Base-by-base conservation (phyloP, 2,329 filamentous ascomycete genomes). In the Colletotrichum chlorophyti region DNA sequence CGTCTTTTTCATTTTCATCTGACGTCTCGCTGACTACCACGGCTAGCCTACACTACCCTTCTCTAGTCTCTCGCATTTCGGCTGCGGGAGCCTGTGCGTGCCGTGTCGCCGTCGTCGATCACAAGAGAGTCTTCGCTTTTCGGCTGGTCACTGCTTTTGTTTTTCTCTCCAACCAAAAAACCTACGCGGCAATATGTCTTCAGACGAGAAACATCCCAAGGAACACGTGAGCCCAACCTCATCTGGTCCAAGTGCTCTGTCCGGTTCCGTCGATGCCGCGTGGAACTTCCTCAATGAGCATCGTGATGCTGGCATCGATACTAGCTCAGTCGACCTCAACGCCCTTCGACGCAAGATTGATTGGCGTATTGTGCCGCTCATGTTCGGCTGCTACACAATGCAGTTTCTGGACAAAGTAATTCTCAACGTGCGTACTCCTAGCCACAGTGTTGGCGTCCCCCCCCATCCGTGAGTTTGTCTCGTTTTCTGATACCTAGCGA, bases 401-500 rank as follows among this genome's bases (percentile, higher is more conserved):
- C 84, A 87, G 65, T 86, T 86, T 63, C 74, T 87, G 40, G 85
- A 88, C 74, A 88, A 88, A 71, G 82, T 87, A 59, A 79, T 84
- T 24, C 77, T 87, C 40, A 88, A 88, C 65, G 83, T 86, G 48
- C 66, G 80, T 72, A 14, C 29, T 31, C 7, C 27, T 9, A 21
- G 15, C 17, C 8, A 19, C 9, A 19, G 17, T 12, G 10, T 38
- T 19, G 3, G 7, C 17, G 35, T 19, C 26, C 46, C 24, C 21
- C 12, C 29, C 26, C 38, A 15, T 27, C 23, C 15, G 49, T 53
- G 29, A 42, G 12, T 19, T 21, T 12, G 21, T 38, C 15, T 26
- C 37, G 17, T n/a, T n/a, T 51, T 24, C 11, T 46, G 37, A 34
- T 63, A 21, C 54, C 54, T 46, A 19, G 29, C n/a, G 23, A 47